A percentile compares a stretch with the other conserved stretches of the same genome.
phyloP scores from a whole-genome alignment of 768 basidiomycete species.

The Kwoniella heveanensis region DNA sequence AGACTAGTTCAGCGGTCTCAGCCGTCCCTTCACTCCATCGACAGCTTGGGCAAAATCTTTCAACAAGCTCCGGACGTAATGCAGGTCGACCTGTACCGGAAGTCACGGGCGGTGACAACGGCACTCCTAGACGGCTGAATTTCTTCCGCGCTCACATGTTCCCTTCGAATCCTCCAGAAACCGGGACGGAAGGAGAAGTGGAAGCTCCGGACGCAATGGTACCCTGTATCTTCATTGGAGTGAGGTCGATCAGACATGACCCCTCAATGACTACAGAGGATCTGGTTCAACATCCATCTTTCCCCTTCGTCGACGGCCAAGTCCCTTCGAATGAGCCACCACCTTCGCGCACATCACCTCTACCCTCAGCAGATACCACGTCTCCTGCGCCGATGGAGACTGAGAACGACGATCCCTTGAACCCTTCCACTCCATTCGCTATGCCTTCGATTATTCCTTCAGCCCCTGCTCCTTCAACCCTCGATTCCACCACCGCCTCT shows the following conservation, averaged over 20 bases:
- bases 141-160: slow-evolving; percentile 50
- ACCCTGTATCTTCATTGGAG: slow-evolving; percentile 46
- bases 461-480: neutral
- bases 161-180: slow-evolving; percentile 14
- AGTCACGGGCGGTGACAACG: slow-evolving; percentile 32
- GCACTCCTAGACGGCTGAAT: slow-evolving; percentile 38
- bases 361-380: neutral
- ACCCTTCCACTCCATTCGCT: neutral
- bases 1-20: neutral
- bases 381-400: neutral
- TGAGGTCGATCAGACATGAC: slow-evolving; percentile 35
- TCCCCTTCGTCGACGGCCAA: slow-evolving; percentile 33
- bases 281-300: slow-evolving; percentile 35
- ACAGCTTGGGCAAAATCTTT: slow-evolving; percentile 34
- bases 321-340: slow-evolving; percentile 13
- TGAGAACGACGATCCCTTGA: neutral
- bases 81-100: neutral
- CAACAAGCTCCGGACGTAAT: neutral
- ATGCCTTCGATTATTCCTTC: neutral
- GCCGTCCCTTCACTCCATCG: slow-evolving; percentile 28
- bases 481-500: no score
- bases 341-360: slow-evolving; percentile 9
- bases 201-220: slow-evolving; percentile 27
- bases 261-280: slow-evolving; percentile 34
- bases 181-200: slow-evolving; percentile 13